Evolutionary conservation across 2,329 filamentous ascomycete species (phyloP).

Genomic region (Byssothecium circinans): DNA sequence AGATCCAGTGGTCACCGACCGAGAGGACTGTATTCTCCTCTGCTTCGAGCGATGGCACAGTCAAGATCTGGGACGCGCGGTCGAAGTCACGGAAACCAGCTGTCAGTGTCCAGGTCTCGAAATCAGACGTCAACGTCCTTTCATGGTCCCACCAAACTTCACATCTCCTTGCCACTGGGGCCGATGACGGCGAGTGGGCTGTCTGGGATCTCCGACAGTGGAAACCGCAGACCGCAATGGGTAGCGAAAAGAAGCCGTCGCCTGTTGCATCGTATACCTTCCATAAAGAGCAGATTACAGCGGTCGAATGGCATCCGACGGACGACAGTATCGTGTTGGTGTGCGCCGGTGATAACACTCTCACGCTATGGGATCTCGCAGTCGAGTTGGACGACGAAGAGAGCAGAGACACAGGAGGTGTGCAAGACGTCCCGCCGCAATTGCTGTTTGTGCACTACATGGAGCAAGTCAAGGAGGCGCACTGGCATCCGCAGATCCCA

Average conservation of each 20-base stretch:
- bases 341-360: conserved; percentile 87
- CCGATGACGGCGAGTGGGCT: conserved; percentile 90
- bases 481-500: conserved; percentile 97
- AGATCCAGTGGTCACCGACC: conserved; percentile 93
- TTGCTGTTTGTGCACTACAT: conserved; percentile 96
- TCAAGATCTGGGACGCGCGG: conserved; percentile 93
- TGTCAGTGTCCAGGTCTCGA: conserved; percentile 80
- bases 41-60: conserved; percentile 87
- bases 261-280: conserved; percentile 93
- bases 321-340: conserved; percentile 96
- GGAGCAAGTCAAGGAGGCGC: conserved; percentile 89
- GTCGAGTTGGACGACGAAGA: conserved; percentile 98
- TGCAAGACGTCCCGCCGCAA: conserved; percentile 90
- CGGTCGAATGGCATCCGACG: conserved; percentile 94
- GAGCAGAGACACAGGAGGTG: conserved; percentile 82
- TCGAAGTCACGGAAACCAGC: conserved; percentile 89
- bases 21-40: conserved; percentile 95
- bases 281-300: conserved; percentile 95
- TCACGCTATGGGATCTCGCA: conserved; percentile 94
- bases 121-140: conserved; percentile 91
- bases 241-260: conserved; percentile 59
- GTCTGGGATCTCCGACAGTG: conserved; percentile 97
- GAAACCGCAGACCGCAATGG: conserved; percentile 66
- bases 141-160: conserved; percentile 89
- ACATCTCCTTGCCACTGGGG: conserved; percentile 87